Evolutionary conservation across 1,284 basidiomycete species (phyloP).

Genomic region (Fistulinella cinereoalba): DNA sequence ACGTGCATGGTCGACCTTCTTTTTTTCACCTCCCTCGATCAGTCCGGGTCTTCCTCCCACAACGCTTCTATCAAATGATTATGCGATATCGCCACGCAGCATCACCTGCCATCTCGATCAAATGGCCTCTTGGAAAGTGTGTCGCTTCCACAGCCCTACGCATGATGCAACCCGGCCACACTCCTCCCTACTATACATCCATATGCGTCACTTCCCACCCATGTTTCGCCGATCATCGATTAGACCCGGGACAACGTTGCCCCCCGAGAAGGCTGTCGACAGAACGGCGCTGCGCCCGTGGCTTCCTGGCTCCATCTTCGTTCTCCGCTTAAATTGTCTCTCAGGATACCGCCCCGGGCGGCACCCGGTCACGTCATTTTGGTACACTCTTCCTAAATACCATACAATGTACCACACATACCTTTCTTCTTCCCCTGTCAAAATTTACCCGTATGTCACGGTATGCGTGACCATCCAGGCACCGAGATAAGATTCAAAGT

Average conservation of each 20-base stretch:
- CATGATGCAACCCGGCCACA: neutral
- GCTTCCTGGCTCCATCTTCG: neutral
- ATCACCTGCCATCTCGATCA: too few relatives aligned
- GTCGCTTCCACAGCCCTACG: slow-evolving; percentile 1
- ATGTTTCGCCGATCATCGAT: neutral
- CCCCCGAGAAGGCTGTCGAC: too few relatives aligned
- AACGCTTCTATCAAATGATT: slow-evolving; percentile 20
- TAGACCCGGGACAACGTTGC: too few relatives aligned
- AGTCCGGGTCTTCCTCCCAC: slow-evolving; percentile 21
- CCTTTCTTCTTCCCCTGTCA: neutral
- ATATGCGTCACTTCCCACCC: slow-evolving; percentile 1
- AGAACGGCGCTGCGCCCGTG: too few relatives aligned
- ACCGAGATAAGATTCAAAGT: slow-evolving; percentile 15
- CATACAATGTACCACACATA: neutral
- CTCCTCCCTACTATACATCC: neutral
- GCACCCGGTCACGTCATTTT: neutral
- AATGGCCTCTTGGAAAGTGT: too few relatives aligned
- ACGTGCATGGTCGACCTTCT: slow-evolving; percentile 8
- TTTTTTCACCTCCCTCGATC: slow-evolving; percentile 14
- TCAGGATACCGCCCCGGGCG: neutral
- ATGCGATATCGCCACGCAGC: slow-evolving; percentile 17
- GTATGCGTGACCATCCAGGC: slow-evolving; percentile 14
- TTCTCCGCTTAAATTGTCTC: slow-evolving; percentile 4
- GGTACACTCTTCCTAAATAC: slow-evolving; percentile 3
- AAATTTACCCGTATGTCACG: slow-evolving; percentile 13